Conservation (phyloP, 306 rosid species). For the Senna tora region DNA sequence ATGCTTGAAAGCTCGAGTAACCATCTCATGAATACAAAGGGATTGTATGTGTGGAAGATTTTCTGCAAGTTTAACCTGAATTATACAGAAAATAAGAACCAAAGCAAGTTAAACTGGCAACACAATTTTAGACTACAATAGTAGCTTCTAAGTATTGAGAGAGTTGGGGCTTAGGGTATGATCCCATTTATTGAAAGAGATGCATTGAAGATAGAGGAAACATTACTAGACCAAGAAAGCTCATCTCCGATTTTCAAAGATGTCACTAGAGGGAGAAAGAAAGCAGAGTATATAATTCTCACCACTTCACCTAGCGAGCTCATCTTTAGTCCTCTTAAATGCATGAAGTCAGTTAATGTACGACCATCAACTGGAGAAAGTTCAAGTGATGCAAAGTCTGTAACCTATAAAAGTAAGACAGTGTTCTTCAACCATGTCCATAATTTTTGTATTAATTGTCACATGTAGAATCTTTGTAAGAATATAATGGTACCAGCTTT, state of each 20-base stretch:
- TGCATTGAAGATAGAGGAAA: constrained; percentile 15
- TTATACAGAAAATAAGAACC: constrained; percentile 42
- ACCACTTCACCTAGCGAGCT: constrained; percentile 91
- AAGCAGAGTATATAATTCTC: constrained; percentile 41
- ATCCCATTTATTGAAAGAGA: constrained; percentile 8
- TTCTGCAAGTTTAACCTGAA: constrained; percentile 87
- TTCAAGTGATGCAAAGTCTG: constrained; percentile 94
- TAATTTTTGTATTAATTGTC: constrained; percentile 15
- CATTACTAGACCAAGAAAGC: constrained; percentile 2
- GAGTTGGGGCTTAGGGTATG: neutral
- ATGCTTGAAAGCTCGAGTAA: constrained; percentile 92
- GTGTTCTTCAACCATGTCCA: constrained; percentile 39
- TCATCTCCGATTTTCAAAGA: neutral
- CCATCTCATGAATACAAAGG: constrained; percentile 97
- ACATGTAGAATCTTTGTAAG: constrained; percentile 9
- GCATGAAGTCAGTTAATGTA: constrained; percentile 96
- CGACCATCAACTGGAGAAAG: constrained; percentile 99
- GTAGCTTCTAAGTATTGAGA: constrained; percentile 7
- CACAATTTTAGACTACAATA: constrained; percentile 9
- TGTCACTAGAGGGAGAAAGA: constrained; percentile 1
- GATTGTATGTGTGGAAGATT: constrained; percentile 96
- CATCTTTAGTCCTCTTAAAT: constrained; percentile 89
- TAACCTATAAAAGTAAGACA: constrained; percentile 57
- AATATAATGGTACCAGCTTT: constrained; percentile 72
- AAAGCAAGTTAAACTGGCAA: constrained; percentile 2